Evolutionary conservation across 345 rosid species (phyloP).

Genomic region (Moringa oleifera): DNA sequence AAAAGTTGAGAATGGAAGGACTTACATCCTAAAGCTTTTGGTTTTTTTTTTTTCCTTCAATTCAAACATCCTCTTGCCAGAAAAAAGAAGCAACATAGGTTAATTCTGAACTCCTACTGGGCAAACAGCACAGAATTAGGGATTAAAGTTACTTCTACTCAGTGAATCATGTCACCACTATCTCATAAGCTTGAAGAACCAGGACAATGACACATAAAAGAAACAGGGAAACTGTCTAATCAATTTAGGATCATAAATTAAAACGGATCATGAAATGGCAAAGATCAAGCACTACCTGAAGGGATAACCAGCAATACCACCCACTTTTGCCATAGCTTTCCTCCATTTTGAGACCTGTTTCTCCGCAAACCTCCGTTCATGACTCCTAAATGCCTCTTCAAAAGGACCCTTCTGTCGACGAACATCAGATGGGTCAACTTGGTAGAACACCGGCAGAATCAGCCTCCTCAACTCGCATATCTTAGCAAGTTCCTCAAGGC

Average conservation of each 20-base stretch:
- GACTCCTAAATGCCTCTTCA: slow-evolving; percentile 21
- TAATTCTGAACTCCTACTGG: too few species aligned
- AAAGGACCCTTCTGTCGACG: slow-evolving; percentile 36
- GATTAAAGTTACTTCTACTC: not conserved
- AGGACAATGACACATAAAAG: too few species aligned
- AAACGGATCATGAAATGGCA: not conserved
- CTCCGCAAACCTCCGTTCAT: slow-evolving; percentile 16
- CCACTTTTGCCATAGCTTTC: slow-evolving; percentile 36
- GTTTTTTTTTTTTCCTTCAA: too few species aligned
- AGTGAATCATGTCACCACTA: slow-evolving; percentile 10
- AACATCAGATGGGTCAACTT: slow-evolving; percentile 45
- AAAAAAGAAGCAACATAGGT: too few species aligned
- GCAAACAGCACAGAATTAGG: too few species aligned
- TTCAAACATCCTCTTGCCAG: too few species aligned
- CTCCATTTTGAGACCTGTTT: slow-evolving; percentile 31
- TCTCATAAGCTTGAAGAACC: slow-evolving; percentile 9
- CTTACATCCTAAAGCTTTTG: too few species aligned
- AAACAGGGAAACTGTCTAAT: too few species aligned
- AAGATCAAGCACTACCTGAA: not conserved
- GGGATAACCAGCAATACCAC: slow-evolving; percentile 32
- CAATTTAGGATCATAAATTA: not conserved
- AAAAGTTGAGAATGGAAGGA: too few species aligned
- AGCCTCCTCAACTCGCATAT: slow-evolving; percentile 31
- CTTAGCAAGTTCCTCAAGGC: slow-evolving; percentile 42
- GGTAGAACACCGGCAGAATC: slow-evolving; percentile 42